Conservation (phyloP, 2,329 filamentous ascomycete genomes). For the Thielaviopsis ethacetica region DNA sequence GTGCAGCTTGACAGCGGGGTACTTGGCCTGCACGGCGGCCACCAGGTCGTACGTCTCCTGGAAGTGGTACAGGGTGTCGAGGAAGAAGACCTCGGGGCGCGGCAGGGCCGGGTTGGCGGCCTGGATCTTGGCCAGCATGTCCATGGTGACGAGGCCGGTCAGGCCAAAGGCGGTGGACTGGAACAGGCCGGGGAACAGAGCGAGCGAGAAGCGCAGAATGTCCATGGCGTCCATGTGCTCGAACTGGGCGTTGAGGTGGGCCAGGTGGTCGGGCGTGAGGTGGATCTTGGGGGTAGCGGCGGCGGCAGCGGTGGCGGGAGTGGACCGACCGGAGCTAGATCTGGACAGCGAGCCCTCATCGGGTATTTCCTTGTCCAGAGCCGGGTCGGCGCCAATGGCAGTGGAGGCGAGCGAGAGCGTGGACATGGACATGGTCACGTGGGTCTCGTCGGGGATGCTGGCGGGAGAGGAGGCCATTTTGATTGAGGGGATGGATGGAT, state of each 20-base stretch:
- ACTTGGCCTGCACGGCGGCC: slow-evolving; percentile 56
- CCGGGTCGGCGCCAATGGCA: slow-evolving; percentile 18
- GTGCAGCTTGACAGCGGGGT: slow-evolving; percentile 68
- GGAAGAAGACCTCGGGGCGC: slow-evolving; percentile 55
- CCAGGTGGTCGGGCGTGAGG: slow-evolving; percentile 76
- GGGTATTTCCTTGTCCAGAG: slow-evolving; percentile 28
- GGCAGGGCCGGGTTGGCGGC: slow-evolving; percentile 42
- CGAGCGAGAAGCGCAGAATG: slow-evolving; percentile 80
- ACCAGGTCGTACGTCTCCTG: slow-evolving; percentile 59
- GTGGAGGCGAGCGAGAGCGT: slow-evolving; percentile 11
- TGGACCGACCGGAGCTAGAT: slow-evolving; percentile 47
- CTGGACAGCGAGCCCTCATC: slow-evolving; percentile 52
- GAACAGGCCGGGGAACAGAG: slow-evolving; percentile 76
- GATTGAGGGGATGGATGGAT: not conserved
- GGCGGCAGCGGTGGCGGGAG: slow-evolving; percentile 17
- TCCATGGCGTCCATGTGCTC: slow-evolving; percentile 80
- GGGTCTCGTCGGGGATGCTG: slow-evolving; percentile 6
- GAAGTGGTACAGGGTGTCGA: slow-evolving; percentile 75
- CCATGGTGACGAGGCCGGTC: slow-evolving; percentile 65
- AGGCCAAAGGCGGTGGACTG: slow-evolving; percentile 74
- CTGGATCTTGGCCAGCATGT: slow-evolving; percentile 68
- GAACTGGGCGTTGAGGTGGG: slow-evolving; percentile 79
- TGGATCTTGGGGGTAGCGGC: slow-evolving; percentile 47
- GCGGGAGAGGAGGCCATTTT: slow-evolving; percentile 9
- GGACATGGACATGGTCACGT: slow-evolving; percentile 9